Percentiles rank a stretch among this genome's conserved stretches.
These are phyloP conservation scores for Taxillus chinensis DNA, from an alignment of 164 flowering plant species.

Conservation along the genomic window DNA sequence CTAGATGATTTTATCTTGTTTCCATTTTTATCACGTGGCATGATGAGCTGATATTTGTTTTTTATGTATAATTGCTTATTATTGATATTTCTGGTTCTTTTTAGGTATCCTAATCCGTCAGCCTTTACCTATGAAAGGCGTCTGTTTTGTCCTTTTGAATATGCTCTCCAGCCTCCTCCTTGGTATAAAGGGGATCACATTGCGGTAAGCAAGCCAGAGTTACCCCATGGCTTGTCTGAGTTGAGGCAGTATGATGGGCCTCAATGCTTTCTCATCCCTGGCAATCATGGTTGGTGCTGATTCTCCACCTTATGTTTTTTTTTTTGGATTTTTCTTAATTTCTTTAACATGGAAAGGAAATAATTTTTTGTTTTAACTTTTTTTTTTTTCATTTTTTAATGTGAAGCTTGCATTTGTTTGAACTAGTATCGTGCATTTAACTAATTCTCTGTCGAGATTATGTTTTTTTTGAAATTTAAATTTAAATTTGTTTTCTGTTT, in stretches of 20 bases:
- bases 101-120: constrained; percentile 97
- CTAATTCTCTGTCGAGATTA: not conserved
- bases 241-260: constrained; percentile 86
- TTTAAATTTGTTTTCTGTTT: not conserved
- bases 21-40: constrained; percentile 2
- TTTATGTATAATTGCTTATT: not conserved
- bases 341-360: no score
- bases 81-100: constrained; percentile 7
- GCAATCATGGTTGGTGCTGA: constrained; percentile 83
- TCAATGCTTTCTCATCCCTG: constrained; percentile 90
- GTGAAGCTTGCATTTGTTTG: not conserved
- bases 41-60: not conserved
- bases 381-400: no score
- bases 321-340: not conserved
- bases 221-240: constrained; percentile 58
- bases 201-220: constrained; percentile 87
- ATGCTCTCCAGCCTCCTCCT: constrained; percentile 94
- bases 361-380: no score
- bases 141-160: constrained; percentile 84
- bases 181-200: constrained; percentile 83
- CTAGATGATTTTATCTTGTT: constrained; percentile 1
- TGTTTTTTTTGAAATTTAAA: not conserved
- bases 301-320: not conserved
- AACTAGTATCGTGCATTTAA: not conserved
- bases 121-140: constrained; percentile 89